Conservation (phyloP, 2,329 filamentous ascomycete species). For the Xylariaceae sp. region DNA sequence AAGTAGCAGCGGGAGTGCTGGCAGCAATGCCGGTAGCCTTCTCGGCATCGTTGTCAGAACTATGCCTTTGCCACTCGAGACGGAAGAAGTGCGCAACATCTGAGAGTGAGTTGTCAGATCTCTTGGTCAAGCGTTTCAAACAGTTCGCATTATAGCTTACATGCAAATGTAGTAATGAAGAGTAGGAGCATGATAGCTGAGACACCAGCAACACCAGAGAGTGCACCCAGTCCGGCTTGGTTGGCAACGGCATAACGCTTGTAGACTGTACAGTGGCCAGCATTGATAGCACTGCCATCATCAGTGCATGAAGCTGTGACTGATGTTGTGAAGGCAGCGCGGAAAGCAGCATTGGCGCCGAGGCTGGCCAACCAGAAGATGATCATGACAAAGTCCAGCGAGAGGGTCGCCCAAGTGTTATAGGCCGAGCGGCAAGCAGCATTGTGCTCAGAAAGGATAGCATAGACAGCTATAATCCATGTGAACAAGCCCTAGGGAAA, state of each 20-base stretch:
- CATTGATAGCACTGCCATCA: constrained; percentile 41
- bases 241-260: constrained; percentile 33
- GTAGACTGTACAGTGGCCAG: constrained; percentile 35
- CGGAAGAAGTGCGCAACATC: constrained; percentile 33
- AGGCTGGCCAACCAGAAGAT: constrained; percentile 48
- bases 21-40: constrained; percentile 15
- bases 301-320: constrained; percentile 33
- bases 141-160: no score
- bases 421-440: constrained; percentile 35
- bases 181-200: constrained; percentile 39
- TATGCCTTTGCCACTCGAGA: constrained; percentile 21
- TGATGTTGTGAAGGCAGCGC: constrained; percentile 35
- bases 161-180: constrained; percentile 31
- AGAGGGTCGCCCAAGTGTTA: constrained; percentile 44
- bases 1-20: background rate
- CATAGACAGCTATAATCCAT: constrained; percentile 44
- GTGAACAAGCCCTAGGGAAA: constrained; percentile 41
- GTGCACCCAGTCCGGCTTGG: constrained; percentile 33
- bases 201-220: constrained; percentile 42
- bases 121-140: no score
- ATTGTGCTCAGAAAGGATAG: constrained; percentile 41
- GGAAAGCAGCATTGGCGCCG: constrained; percentile 39
- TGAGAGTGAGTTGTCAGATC: no score
- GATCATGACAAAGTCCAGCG: constrained; percentile 42
- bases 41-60: constrained; percentile 21